phyloP scores from a whole-genome alignment of 805 yeast genomes.

The Sugiyamaella valdiviana region DNA sequence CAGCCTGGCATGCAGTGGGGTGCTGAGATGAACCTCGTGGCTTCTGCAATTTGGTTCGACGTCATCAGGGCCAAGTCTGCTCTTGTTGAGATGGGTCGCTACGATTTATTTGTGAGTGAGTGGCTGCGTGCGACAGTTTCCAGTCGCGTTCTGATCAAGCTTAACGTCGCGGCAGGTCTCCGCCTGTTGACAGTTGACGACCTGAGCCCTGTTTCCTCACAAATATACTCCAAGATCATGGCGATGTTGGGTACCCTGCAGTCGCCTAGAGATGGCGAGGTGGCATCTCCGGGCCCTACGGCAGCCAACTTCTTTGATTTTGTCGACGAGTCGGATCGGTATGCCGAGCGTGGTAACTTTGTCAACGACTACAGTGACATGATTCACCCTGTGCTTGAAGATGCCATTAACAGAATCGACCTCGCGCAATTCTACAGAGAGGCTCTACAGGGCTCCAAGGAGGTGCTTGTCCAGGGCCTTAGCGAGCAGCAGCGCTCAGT shows the following conservation, averaged over 20 bases:
- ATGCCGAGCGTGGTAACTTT: neutral
- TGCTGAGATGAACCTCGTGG: neutral
- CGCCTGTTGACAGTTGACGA: neutral
- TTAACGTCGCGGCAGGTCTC: neutral
- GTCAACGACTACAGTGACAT: neutral
- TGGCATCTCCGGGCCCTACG: neutral
- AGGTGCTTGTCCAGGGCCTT: neutral
- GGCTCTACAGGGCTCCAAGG: neutral
- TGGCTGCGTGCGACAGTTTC: neutral
- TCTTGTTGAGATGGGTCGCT: neutral
- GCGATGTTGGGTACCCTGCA: neutral
- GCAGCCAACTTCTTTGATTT: neutral
- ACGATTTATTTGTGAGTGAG: neutral
- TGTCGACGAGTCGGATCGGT: conserved; percentile 1
- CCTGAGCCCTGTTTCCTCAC: neutral
- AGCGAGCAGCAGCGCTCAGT: neutral
- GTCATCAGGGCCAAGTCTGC: neutral
- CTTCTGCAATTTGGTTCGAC: neutral
- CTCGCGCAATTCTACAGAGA: neutral
- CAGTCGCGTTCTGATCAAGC: neutral
- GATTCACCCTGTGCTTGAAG: neutral
- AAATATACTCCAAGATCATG: neutral
- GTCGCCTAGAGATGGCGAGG: neutral
- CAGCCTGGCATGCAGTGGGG: neutral
- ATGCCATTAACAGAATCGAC: neutral